Conservation (phyloP, 1,284 basidiomycete genomes). For the Sporisorium graminicola region DNA sequence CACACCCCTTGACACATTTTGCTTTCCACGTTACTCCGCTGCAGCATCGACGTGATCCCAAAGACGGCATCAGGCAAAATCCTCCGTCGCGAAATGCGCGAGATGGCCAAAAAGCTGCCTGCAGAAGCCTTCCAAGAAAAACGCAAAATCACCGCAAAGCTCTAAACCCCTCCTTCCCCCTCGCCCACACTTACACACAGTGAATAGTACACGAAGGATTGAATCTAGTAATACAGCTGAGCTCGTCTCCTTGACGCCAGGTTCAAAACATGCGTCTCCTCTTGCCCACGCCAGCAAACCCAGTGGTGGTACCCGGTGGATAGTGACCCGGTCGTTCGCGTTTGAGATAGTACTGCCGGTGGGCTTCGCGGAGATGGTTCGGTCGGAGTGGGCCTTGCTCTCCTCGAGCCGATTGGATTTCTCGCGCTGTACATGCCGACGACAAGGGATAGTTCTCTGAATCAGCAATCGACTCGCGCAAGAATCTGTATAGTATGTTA, state of each 20-base stretch:
- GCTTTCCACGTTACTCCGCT: neutral
- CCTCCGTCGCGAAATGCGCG: constrained; percentile 53
- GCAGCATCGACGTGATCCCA: constrained; percentile 55
- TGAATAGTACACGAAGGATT: neutral
- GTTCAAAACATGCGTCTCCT: constrained; percentile 56
- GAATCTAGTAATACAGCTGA: neutral
- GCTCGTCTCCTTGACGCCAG: neutral
- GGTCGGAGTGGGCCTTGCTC: constrained; percentile 83
- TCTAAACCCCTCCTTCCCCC: constrained; percentile 9
- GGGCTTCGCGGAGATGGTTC: constrained; percentile 87
- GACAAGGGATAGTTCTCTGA: neutral
- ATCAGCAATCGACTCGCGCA: too few relatives aligned
- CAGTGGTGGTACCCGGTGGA: constrained; percentile 56
- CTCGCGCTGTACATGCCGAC: constrained; percentile 76
- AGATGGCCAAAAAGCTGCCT: constrained; percentile 51
- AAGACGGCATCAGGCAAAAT: constrained; percentile 62
- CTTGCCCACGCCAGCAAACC: constrained; percentile 59
- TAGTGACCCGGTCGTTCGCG: constrained; percentile 72
- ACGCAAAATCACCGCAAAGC: constrained; percentile 31
- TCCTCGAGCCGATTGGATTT: constrained; percentile 79
- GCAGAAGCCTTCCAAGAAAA: constrained; percentile 35
- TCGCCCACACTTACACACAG: neutral
- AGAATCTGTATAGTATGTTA: too few relatives aligned
- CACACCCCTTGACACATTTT: neutral
- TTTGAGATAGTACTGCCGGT: constrained; percentile 83